Evolutionary conservation across 352 stramenopile species (phyloP), one percentile per base, ranked within the genome.

Genomic region (Blastocystis sp.): DNA sequence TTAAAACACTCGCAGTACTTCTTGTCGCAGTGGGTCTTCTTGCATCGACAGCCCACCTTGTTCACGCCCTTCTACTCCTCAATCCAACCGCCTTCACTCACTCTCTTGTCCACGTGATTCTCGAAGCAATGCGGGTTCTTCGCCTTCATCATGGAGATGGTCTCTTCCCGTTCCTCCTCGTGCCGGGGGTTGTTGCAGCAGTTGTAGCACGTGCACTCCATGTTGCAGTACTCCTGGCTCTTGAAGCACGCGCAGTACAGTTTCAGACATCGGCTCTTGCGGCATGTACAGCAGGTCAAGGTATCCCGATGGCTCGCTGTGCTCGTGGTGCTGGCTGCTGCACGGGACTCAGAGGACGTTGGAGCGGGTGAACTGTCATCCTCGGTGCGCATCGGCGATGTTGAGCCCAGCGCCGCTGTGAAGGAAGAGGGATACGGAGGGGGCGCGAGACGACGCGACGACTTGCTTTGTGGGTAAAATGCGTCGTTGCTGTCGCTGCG

Each of bases 171-270:
- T 43, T 93, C 64, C 4, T 89, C 68, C 64, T 95, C 93, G 10
- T 89, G 92, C 38, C 84, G 90, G 0, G 89, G 90, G 0, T 92
- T 94, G 89, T 96, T 96, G 28, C 92, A 90, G 87, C 93, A 96
- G n/a, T 90, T 91, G 2, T 93, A 87, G 70, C 94, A 96, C 17
- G 93, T 92, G 88, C 94, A 96, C 87, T 95, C 94, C 69, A 94
- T 92, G 42, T 92, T 93, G 65, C 94, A 96, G 21, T 91, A 90
- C 2, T 95, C 92, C 11, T 93, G 93, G 0, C 92, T 93, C 89
- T 95, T 93, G 77, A 97, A 99, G 91, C 96, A 98, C 90, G 98
- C 95, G 91, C 96, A 98, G 91, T 98, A 95, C 84, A 98, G 98
- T 90, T 98, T 99, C 43, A 98, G 91, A 92, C 96, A 99, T 78